Percentiles rank a stretch among this genome's conserved stretches.
phyloP scores from a whole-genome alignment of 495 filamentous ascomycete genomes.

The Xylaria venustula region DNA sequence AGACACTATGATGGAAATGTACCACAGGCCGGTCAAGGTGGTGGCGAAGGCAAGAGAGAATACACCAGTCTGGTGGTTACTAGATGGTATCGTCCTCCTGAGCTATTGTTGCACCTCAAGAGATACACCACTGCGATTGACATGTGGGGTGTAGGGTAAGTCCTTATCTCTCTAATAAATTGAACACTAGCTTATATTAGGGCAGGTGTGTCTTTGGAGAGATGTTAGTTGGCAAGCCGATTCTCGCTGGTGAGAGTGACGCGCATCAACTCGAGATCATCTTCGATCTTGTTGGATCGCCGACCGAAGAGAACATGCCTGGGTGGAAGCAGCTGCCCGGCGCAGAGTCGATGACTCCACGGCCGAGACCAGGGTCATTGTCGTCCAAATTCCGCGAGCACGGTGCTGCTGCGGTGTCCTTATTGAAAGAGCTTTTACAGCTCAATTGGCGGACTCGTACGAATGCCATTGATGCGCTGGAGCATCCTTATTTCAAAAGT shows the following conservation, averaged over 20 bases:
- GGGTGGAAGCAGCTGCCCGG: constrained; percentile 81
- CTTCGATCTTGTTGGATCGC: constrained; percentile 89
- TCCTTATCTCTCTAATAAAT: not conserved
- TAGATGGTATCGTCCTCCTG: constrained; percentile 94
- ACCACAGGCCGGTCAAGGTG: constrained; percentile 75
- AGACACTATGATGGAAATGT: constrained; percentile 87
- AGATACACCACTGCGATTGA: constrained; percentile 95
- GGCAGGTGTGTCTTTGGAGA: constrained; percentile 91
- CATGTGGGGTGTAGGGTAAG: constrained; percentile 95
- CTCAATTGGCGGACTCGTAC: constrained; percentile 86
- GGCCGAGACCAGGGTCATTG: constrained; percentile 63
- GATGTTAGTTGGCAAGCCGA: constrained; percentile 94
- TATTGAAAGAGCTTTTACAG: constrained; percentile 78
- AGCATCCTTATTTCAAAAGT: constrained; percentile 86
- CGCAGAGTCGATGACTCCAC: constrained; percentile 70
- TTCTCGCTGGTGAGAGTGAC: constrained; percentile 86
- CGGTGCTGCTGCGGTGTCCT: constrained; percentile 65
- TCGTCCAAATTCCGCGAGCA: constrained; percentile 70
- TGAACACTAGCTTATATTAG: constrained; percentile 28
- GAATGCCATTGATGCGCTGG: constrained; percentile 91
- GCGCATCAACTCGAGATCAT: constrained; percentile 86
- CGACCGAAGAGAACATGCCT: constrained; percentile 90
- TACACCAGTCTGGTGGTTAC: constrained; percentile 96
- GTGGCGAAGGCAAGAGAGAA: constrained; percentile 80
- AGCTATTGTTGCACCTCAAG: constrained; percentile 82